Percentiles rank a stretch among this genome's conserved stretches.
Evolutionary conservation across 345 rosid genomes (phyloP).

Genomic region (Citrus inodora): DNA sequence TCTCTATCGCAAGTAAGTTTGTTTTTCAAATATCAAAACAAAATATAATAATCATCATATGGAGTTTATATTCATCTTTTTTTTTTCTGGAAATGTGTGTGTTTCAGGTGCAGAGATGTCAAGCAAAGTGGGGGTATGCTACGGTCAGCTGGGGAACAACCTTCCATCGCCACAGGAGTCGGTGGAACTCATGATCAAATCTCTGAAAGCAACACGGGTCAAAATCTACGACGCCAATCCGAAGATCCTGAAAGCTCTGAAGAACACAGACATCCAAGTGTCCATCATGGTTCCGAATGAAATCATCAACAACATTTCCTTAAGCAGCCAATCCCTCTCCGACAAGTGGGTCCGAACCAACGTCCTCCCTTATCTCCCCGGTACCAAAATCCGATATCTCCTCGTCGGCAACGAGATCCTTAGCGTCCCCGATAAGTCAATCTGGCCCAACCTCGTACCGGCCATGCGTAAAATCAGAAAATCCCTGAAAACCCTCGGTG

Average conservation of each 20-base stretch:
- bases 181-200: constrained; percentile 38
- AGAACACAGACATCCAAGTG: constrained; percentile 49
- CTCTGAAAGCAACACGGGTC: constrained; percentile 51
- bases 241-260: constrained; percentile 51
- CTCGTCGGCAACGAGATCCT: constrained; percentile 88
- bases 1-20: constrained; percentile 7
- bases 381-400: constrained; percentile 76
- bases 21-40: too few species aligned
- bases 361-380: constrained; percentile 50
- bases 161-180: constrained; percentile 54
- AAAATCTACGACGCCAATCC: constrained; percentile 80
- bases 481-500: constrained; percentile 37
- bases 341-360: constrained; percentile 63
- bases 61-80: neutral
- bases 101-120: constrained; percentile 47
- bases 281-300: constrained; percentile 71
- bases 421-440: constrained; percentile 31
- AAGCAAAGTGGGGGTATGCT: constrained; percentile 64
- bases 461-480: constrained; percentile 75
- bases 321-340: constrained; percentile 35
- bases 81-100: neutral
- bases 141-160: constrained; percentile 72
- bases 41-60: neutral
- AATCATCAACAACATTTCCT: constrained; percentile 45
- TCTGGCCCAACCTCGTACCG: constrained; percentile 62